Base-by-base conservation (phyloP, 108 stramenopile species). In the Mediolabrus comicus region DNA sequence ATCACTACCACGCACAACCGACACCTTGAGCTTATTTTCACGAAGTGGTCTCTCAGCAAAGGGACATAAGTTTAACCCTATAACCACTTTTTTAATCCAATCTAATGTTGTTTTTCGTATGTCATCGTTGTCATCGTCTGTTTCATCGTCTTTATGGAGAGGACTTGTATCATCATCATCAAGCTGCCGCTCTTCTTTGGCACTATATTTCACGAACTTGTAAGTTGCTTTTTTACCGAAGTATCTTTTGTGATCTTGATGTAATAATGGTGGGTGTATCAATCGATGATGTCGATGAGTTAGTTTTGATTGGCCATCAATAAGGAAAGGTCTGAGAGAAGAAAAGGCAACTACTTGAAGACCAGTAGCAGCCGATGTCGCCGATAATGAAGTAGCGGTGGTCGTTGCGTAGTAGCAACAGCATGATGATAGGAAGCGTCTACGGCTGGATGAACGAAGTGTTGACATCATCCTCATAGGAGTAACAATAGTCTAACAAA, bases 11-110 rank as follows among this genome's bases (percentile, higher is more conserved):
- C 72, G 75, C 4, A 91, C 69, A 0, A 87, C 74, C 7, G 67
- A 35, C 0, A 91, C 51, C 9, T 65, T 59, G 33, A 94, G 39
- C 64, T 83, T 72, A 2, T 83, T 56, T 25, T 75, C 54, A 6
- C 54, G 57, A 2, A 80, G 51, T 7, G 92, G 85, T 53, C 60
- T 56, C 16, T 87, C 87, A 9, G 92, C 92, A 75, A 94, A 94
- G 3, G 92, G 92, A 70, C 92, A 94, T 3, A 94, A 62, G 66
- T 89, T 89, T 56, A 84, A 69, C 9, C 87, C 85, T 39, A 94
- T 87, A 0, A 94, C 87, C 0, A 86, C 83, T 2, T 72, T 62
- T n/a, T 84, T 52, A 32, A 94, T 51, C 89, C 89, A 94, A 31
- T 83, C 69, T 31, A 82, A 32, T 3, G 84, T 87, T 71, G 64